Percentiles rank a stretch among this genome's conserved stretches.
phyloP scores from a whole-genome alignment of 371 early-diverging fungal species.

The Mucor racemosus region DNA sequence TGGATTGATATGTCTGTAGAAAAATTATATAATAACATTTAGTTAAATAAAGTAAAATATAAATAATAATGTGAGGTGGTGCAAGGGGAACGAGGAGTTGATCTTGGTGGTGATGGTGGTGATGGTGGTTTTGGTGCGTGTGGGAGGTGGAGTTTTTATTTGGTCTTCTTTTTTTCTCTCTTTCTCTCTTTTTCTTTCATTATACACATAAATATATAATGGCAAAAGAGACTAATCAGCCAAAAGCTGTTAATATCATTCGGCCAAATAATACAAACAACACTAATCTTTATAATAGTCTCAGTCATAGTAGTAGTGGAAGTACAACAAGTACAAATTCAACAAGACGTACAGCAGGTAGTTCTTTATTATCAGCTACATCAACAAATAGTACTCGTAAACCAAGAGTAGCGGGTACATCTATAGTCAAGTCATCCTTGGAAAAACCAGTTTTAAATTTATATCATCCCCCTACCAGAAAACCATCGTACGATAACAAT shows the following conservation, averaged over 20 bases:
- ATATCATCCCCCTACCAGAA: slow-evolving; percentile 30
- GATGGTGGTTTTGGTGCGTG: background rate
- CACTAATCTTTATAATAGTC: slow-evolving; percentile 2
- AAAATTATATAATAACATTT: background rate
- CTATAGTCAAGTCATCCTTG: slow-evolving; percentile 6
- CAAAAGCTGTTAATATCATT: slow-evolving; percentile 38
- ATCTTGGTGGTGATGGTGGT: background rate
- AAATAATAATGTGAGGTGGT: background rate
- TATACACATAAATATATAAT: slow-evolving; percentile 7
- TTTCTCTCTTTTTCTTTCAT: slow-evolving; percentile 1
- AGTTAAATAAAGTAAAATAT: background rate
- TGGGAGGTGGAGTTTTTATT: background rate
- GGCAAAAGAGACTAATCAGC: slow-evolving; percentile 32
- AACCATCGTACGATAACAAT: slow-evolving; percentile 20
- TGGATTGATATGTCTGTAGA: slow-evolving; percentile 1
- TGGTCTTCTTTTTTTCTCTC: background rate
- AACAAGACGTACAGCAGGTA: slow-evolving; percentile 9
- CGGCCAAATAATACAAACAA: slow-evolving; percentile 17
- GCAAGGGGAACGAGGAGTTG: slow-evolving; percentile 8
- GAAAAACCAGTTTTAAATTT: slow-evolving; percentile 30
- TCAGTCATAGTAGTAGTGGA: slow-evolving; percentile 16
- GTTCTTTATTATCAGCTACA: slow-evolving; percentile 10
- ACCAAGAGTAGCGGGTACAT: slow-evolving; percentile 16
- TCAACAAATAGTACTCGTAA: slow-evolving; percentile 18
- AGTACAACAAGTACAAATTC: slow-evolving; percentile 16